Base-by-base conservation (phyloP, 352 stramenopile genomes). In the Globisporangium paroecandrum region DNA sequence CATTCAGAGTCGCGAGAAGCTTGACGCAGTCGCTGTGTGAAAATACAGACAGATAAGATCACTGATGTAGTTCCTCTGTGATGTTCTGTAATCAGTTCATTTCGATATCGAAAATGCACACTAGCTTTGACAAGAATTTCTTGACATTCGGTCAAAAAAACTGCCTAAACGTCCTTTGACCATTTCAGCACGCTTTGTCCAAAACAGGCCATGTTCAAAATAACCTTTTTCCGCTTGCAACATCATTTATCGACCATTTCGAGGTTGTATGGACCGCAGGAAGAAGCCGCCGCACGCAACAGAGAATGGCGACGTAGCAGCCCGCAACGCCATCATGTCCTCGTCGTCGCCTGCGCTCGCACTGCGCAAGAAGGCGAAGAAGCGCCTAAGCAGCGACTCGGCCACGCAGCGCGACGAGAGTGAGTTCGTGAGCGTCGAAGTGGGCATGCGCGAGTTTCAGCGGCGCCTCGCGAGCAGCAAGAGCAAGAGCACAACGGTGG, bases 381-480 rank as follows among this genome's bases (percentile, higher is more conserved):
- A 74, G 41, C 78, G 75, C 6, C 60, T 64, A 13, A 63, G 56
- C 64, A 61, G 53, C 7, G 25, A 5, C 51, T 13, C n/a, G 18
- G 22, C 36, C n/a, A 15, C 15, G 10, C 27, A 58, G 53, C 43
- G 71, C 15, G 74, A 77, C 51, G 74, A 77, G 68, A 91, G 83
- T 69, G 85, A 93, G 76, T 93, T 93, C 64, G 77, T 93, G 47
- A 88, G 78, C 67, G 79, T 89, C 53, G 78, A 88, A 63, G 82
- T 89, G 41, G 83, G 85, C 20, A 86, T 93, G 77, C 82, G 85
- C 56, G 85, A 87, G 67, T 75, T 93, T 29, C 79, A 82, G 62
- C 81, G 82, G 60, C 85, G 85, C 10, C 72, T 91, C 63, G 78
- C 67, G 29, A 65, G 25, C 53, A 65, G 34, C 38, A 70, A 76